A percentile compares a stretch with the other conserved stretches of the same genome.
phyloP scores from a whole-genome alignment of 129 eudicot genomes.

The Mikania micrantha region DNA sequence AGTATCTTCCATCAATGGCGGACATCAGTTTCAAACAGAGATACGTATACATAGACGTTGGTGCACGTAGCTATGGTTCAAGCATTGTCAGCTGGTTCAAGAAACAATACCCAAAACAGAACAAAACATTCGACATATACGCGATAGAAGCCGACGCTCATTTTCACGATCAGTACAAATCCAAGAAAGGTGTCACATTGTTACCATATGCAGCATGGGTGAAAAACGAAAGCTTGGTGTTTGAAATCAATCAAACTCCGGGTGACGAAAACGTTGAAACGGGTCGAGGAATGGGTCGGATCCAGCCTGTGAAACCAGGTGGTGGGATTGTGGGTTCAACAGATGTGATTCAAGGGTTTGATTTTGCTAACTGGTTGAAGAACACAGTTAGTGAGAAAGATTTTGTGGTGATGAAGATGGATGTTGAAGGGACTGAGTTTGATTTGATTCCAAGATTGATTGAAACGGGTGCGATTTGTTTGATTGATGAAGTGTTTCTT shows the following conservation, averaged over 20 bases:
- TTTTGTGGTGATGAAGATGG: slow-evolving; percentile 97
- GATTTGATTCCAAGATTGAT: slow-evolving; percentile 75
- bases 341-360: slow-evolving; percentile 77
- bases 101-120: slow-evolving; percentile 89
- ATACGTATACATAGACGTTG: slow-evolving; percentile 82
- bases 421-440: slow-evolving; percentile 94
- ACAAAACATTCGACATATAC: slow-evolving; percentile 71
- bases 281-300: slow-evolving; percentile 90
- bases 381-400: slow-evolving; percentile 51
- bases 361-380: slow-evolving; percentile 87
- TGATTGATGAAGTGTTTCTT: slow-evolving; percentile 83
- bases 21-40: slow-evolving; percentile 66
- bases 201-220: slow-evolving; percentile 95
- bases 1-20: slow-evolving; percentile 70
- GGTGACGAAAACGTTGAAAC: slow-evolving; percentile 49
- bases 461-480: slow-evolving; percentile 82
- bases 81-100: slow-evolving; percentile 94
- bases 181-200: slow-evolving; percentile 66
- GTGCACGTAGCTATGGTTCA: slow-evolving; percentile 90
- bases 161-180: slow-evolving; percentile 52
- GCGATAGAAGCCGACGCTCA: slow-evolving; percentile 82
- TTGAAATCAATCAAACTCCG: slow-evolving; percentile 74
- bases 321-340: slow-evolving; percentile 38
- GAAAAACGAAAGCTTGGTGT: slow-evolving; percentile 69
- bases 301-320: slow-evolving; percentile 48